A percentile compares a stretch with the other conserved stretches of the same genome.
These are phyloP conservation scores for Debaryomycetaceae sp. DNA, from an alignment of 1,139 yeast species.

Conservation along the genomic window DNA sequence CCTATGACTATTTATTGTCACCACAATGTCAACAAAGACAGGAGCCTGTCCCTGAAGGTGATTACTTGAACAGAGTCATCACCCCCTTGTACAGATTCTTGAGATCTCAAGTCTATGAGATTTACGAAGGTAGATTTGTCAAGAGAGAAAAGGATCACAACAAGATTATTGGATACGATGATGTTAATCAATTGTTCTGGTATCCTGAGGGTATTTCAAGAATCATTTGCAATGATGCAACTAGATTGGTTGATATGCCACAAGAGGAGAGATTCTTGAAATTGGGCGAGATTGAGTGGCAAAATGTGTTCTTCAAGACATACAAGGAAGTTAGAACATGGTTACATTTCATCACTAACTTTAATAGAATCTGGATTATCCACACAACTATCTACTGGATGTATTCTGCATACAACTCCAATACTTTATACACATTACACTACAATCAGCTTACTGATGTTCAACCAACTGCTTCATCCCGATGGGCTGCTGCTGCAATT, in stretches of 20 bases:
- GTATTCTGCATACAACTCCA: conserved; percentile 90
- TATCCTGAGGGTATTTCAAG: conserved; percentile 98
- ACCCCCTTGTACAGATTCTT: conserved; percentile 89
- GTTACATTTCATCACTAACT: conserved; percentile 94
- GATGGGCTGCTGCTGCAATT: conserved; percentile 90
- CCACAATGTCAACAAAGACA: conserved; percentile 88
- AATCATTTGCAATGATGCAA: conserved; percentile 85
- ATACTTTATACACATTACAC: conserved; percentile 82
- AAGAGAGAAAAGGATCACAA: conserved; percentile 98
- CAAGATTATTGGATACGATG: conserved; percentile 94
- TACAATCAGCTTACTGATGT: conserved; percentile 81
- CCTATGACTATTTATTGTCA: conserved; percentile 80
- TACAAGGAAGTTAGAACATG: conserved; percentile 96
- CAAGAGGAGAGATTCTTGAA: conserved; percentile 83
- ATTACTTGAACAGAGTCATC: conserved; percentile 83
- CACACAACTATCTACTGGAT: conserved; percentile 91
- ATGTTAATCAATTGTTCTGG: conserved; percentile 98
- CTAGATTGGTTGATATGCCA: conserved; percentile 87
- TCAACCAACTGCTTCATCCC: conserved; percentile 79
- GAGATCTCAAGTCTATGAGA: conserved; percentile 93
- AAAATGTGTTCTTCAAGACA: conserved; percentile 89
- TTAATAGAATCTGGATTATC: conserved; percentile 96
- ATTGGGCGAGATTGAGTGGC: conserved; percentile 93
- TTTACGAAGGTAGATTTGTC: conserved; percentile 90
- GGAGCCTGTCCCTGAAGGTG: conserved; percentile 96